Evolutionary conservation across 805 yeast species (phyloP), one percentile per base, ranked within the genome.

Genomic region (Metschnikowia chrysomelidarum): DNA sequence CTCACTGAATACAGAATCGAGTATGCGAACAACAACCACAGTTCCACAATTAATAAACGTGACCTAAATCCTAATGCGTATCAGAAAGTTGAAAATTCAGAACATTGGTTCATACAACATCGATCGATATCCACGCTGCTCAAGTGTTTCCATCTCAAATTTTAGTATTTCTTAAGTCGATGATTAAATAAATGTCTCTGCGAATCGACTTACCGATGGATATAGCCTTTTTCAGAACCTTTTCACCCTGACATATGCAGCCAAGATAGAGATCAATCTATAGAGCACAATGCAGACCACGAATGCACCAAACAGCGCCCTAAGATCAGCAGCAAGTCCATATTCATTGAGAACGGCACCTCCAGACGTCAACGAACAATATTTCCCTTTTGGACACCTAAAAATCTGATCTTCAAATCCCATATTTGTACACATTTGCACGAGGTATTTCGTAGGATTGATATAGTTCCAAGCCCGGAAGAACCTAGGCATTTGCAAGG

Each of bases 391-490:
- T 12, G 56, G 48, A 57, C 94, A 85, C 0, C 67, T 54, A 27
- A 84, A 73, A 3, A 49, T 51, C 41, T 77, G 71, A 20, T 67
- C 72, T 24, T 50, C 28, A 41, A 86, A 80, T 2, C 78, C 82
- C 39, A 78, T 50, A 44, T 82, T 75, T 11, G 80, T 73, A 30
- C 78, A 54, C 1, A 76, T 62, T 46, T 78, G 73, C 8, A 82
- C 82, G 2, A 80, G 80, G 52, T 83, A 87, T 49, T 82, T 82
- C 45, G 83, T 57, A 3, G 96, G 96, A 34, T 81, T 81, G n/a
- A 83, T 48, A 58, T 78, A 87, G 57, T 86, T 87, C 53, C 84
- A 59, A 0, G 80, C 95, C 43, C 69, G 69, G 51, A 87, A 68
- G 30, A 87, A 78, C 2, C 59, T 61, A 17, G 82, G 83, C 82